phyloP scores from a whole-genome alignment of 176 grass and related monocot species.

The Areca catechu region DNA sequence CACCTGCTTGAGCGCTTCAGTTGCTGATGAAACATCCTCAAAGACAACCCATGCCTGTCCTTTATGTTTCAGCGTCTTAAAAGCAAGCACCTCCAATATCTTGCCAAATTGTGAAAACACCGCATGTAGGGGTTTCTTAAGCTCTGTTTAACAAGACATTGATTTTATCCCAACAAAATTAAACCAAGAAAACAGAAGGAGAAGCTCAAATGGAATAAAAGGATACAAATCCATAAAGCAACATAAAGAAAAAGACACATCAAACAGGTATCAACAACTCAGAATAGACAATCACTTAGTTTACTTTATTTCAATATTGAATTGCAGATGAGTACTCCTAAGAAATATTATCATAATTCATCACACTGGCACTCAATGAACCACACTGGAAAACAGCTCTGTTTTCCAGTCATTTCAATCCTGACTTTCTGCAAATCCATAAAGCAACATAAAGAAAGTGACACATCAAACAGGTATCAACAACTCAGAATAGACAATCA shows the following conservation, averaged over 20 bases:
- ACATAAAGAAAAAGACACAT: neutral
- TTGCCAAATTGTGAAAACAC: slow-evolving; percentile 98
- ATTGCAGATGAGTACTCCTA: too few relatives aligned
- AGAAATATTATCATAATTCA: too few relatives aligned
- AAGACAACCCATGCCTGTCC: slow-evolving; percentile 96
- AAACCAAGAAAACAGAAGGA: too few relatives aligned
- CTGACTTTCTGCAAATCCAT: too few relatives aligned
- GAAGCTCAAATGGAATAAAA: slow-evolving; percentile 9
- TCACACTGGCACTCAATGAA: too few relatives aligned
- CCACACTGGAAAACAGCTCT: too few relatives aligned
- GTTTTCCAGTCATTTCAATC: too few relatives aligned
- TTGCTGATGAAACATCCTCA: slow-evolving; percentile 78
- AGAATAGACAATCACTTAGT: neutral
- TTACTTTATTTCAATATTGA: too few relatives aligned
- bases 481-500: neutral
- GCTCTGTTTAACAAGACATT: slow-evolving; percentile 31
- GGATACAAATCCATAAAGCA: neutral
- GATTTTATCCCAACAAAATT: too few relatives aligned
- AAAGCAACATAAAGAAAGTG: neutral
- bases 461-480: neutral
- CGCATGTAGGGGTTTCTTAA: slow-evolving; percentile 81
- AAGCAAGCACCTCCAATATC: slow-evolving; percentile 88
- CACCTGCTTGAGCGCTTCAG: slow-evolving; percentile 87
- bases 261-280: neutral
- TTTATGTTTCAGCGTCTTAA: slow-evolving; percentile 96